Conservation (phyloP, 768 basidiomycete genomes). For the Hypsizygus marmoreus region DNA sequence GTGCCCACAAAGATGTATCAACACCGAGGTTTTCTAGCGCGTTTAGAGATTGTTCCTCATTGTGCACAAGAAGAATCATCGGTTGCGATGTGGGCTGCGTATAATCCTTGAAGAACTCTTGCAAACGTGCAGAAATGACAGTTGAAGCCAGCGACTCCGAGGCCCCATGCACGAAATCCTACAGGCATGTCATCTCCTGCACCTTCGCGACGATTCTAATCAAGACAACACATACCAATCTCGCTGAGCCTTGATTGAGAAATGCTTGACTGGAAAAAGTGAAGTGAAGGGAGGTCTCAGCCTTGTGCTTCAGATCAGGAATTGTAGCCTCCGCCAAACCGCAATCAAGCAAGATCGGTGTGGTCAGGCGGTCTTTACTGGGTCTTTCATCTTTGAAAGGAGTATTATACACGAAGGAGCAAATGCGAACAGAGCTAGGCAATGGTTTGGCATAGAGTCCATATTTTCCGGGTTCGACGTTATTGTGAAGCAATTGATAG, state of each 20-base stretch:
- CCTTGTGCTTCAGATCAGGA: conserved; percentile 18
- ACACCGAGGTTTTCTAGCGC: conserved; percentile 43
- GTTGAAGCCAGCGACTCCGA: conserved; percentile 20
- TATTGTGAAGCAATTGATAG: conserved; percentile 29
- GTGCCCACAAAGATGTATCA: conserved; percentile 43
- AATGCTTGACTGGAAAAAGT: conserved; percentile 15
- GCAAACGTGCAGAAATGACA: conserved; percentile 19
- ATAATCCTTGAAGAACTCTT: conserved; percentile 22
- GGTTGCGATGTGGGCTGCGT: conserved; percentile 25
- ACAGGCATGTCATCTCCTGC: no score
- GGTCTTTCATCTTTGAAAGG: conserved; percentile 35
- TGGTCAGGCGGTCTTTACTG: conserved; percentile 25
- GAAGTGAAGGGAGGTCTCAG: conserved; percentile 25
- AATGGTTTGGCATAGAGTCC: conserved; percentile 31
- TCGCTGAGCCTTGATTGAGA: conserved; percentile 13
- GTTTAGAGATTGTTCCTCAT: conserved; percentile 38
- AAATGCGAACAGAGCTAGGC: conserved; percentile 30
- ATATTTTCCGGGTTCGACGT: conserved; percentile 27
- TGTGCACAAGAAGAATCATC: conserved; percentile 48
- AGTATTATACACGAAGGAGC: conserved; percentile 37
- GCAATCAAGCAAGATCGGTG: conserved; percentile 37
- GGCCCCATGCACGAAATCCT: conserved; percentile 32
- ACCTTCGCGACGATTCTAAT: no score
- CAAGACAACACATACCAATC: conserved; percentile 13
- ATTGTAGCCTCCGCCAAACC: conserved; percentile 41